Conservation (phyloP, 257 asterid genomes). For the Voacanga thouarsii region DNA sequence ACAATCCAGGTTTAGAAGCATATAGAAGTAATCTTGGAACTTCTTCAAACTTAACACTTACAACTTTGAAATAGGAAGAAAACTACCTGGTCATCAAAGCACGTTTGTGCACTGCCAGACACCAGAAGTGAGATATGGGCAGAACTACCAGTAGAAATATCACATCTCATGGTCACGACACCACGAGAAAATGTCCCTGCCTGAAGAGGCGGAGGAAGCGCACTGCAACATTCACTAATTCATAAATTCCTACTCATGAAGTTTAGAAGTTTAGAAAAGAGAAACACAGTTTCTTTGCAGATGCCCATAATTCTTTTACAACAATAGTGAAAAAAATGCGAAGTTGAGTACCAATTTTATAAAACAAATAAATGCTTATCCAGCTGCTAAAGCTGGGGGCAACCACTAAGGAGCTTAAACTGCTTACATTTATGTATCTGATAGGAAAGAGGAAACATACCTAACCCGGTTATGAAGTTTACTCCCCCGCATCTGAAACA, state of each 20-base stretch:
- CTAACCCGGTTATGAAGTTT: conserved; percentile 95
- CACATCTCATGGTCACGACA: conserved; percentile 97
- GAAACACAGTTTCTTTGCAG: neutral
- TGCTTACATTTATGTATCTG: neutral
- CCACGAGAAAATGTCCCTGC: conserved; percentile 95
- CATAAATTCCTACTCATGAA: neutral
- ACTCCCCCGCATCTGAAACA: conserved; percentile 86
- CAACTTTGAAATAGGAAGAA: neutral
- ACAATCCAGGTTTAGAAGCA: neutral
- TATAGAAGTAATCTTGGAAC: neutral
- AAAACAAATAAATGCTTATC: neutral
- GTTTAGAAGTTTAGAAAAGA: neutral
- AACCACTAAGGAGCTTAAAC: neutral
- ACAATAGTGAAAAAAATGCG: neutral
- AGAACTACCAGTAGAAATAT: conserved; percentile 85
- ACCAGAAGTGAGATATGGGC: conserved; percentile 92
- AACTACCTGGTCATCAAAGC: conserved; percentile 92
- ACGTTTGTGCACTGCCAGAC: conserved; percentile 95
- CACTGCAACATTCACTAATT: conserved; percentile 42
- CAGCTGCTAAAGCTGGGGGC: neutral
- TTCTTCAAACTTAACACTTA: neutral
- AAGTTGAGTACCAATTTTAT: neutral
- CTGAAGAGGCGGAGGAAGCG: conserved; percentile 99
- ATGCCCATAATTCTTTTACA: neutral
- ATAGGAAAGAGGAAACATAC: conserved; percentile 33